Conservation (phyloP, 1,284 basidiomycete species). For the Tranzscheliella williamsii region DNA sequence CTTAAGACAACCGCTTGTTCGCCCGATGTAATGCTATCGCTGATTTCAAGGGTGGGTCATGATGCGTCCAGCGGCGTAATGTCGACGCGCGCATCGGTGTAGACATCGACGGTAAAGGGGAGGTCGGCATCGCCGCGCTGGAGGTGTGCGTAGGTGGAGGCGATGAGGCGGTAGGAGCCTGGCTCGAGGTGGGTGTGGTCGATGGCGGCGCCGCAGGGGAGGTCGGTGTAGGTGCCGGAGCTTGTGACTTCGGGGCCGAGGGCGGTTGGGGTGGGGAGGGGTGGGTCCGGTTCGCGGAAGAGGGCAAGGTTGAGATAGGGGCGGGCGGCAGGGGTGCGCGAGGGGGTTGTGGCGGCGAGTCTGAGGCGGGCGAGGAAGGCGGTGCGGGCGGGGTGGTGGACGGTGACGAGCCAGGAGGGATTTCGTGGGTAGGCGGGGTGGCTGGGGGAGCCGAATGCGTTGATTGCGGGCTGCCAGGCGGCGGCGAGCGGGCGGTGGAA, state of each 20-base stretch:
- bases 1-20: no score
- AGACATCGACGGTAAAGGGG: slow-evolving; percentile 30
- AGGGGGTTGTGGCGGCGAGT: background rate
- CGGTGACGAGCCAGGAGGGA: slow-evolving; percentile 69
- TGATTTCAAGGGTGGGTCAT: no score
- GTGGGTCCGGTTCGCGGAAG: background rate
- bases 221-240: slow-evolving; percentile 30
- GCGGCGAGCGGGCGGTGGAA: slow-evolving; percentile 72
- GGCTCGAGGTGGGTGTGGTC: slow-evolving; percentile 6
- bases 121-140: no score
- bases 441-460: slow-evolving; percentile 32
- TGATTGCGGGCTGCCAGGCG: slow-evolving; percentile 64
- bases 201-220: slow-evolving; percentile 22
- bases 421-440: slow-evolving; percentile 67
- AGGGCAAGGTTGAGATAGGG: slow-evolving; percentile 28
- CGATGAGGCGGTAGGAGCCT: slow-evolving; percentile 20
- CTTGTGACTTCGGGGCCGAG: slow-evolving; percentile 11
- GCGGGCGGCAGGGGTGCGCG: background rate
- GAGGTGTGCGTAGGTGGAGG: slow-evolving; percentile 32
- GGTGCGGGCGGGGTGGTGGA: slow-evolving; percentile 2
- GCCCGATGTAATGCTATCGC: no score
- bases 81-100: slow-evolving; percentile 17
- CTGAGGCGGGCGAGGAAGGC: background rate
- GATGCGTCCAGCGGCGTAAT: background rate
- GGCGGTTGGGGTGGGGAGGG: background rate